These are phyloP conservation scores for Chenopodium quinoa DNA, from an alignment of 148 eudicot genomes.

Conservation along the genomic window DNA sequence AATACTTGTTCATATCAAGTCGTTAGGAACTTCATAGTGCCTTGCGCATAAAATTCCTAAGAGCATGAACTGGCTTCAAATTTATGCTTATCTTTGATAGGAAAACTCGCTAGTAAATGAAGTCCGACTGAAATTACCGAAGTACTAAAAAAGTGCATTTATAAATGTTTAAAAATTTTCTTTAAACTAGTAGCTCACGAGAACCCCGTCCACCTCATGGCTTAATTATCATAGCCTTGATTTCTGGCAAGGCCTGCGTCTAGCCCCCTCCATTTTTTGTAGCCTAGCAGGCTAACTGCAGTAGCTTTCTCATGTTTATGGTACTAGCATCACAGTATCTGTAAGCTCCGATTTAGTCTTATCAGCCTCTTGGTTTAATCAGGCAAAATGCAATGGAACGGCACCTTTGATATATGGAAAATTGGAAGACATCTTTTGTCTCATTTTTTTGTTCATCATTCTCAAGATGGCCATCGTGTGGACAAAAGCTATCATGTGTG, in stretches of 20 bases:
- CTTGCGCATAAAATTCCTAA: background rate
- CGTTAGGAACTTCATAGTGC: background rate
- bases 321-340: too few relatives aligned
- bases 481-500: too few relatives aligned
- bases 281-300: background rate
- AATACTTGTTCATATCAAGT: conserved; percentile 12
- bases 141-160: background rate
- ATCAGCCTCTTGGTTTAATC: background rate
- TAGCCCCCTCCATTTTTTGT: too few relatives aligned
- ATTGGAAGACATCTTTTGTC: too few relatives aligned
- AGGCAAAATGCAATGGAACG: background rate
- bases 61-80: background rate
- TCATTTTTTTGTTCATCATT: too few relatives aligned
- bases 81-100: background rate
- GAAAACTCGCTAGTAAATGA: background rate
- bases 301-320: background rate
- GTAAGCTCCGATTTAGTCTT: too few relatives aligned
- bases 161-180: too few relatives aligned
- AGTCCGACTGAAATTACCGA: background rate
- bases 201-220: too few relatives aligned
- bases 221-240: too few relatives aligned
- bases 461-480: too few relatives aligned
- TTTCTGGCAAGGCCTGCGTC: too few relatives aligned
- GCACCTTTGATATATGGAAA: background rate
- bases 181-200: too few relatives aligned